Percentiles rank a stretch among this genome's conserved stretches.
Evolutionary conservation across 495 filamentous ascomycete genomes (phyloP).

Genomic region (Aspergillus ellipticus): DNA sequence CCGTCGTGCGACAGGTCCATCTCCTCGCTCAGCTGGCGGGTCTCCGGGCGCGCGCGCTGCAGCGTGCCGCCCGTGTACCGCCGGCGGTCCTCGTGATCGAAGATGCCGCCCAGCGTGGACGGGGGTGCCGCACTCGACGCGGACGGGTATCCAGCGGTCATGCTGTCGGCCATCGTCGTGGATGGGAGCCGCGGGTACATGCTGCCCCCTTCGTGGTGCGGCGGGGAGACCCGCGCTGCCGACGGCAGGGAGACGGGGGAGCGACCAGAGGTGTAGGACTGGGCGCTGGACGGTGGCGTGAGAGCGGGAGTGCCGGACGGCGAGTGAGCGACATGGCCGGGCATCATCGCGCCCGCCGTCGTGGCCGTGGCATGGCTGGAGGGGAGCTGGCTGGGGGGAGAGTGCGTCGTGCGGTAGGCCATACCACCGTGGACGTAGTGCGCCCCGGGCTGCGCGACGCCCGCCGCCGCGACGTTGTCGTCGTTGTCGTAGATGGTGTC

Average conservation of each 20-base stretch:
- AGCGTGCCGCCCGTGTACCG: slow-evolving; percentile 85
- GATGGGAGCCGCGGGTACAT: slow-evolving; percentile 87
- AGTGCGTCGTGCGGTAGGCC: slow-evolving; percentile 67
- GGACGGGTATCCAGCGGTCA: slow-evolving; percentile 54
- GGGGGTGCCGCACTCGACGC: slow-evolving; percentile 64
- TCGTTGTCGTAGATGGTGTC: slow-evolving; percentile 89
- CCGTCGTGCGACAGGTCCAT: slow-evolving; percentile 58
- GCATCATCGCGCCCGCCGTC: slow-evolving; percentile 57
- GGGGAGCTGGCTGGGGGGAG: slow-evolving; percentile 58
- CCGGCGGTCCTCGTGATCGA: slow-evolving; percentile 76
- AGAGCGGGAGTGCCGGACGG: slow-evolving; percentile 72
- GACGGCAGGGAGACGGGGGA: slow-evolving; percentile 68
- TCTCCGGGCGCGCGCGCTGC: slow-evolving; percentile 61
- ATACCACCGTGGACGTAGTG: slow-evolving; percentile 57
- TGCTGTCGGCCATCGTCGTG: slow-evolving; percentile 55
- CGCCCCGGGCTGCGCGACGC: slow-evolving; percentile 64
- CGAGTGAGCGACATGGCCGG: slow-evolving; percentile 46
- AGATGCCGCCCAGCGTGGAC: slow-evolving; percentile 76
- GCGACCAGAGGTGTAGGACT: slow-evolving; percentile 81
- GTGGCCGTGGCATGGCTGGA: slow-evolving; percentile 55
- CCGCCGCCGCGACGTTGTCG: slow-evolving; percentile 70
- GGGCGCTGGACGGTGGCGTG: slow-evolving; percentile 82
- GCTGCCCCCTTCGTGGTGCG: slow-evolving; percentile 56
- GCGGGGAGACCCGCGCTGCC: slow-evolving; percentile 59
- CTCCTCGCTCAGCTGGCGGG: slow-evolving; percentile 32